Evolutionary conservation across 148 eudicot species (phyloP).

Genomic region (Agrostemma githago): DNA sequence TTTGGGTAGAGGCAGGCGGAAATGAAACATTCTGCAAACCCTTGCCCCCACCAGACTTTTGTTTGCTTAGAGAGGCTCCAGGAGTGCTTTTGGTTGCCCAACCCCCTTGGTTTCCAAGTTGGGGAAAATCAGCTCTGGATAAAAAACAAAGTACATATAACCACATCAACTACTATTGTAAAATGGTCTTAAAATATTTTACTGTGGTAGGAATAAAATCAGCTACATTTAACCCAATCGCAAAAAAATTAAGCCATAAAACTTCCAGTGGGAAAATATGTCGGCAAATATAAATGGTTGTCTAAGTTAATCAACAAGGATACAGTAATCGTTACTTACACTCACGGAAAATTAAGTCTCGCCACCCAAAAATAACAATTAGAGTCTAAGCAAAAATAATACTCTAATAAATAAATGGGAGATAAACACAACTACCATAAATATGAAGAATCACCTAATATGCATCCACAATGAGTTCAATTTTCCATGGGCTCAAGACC

Average conservation of each 20-base stretch:
- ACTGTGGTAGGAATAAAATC: not conserved
- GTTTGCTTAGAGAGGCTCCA: conserved; percentile 44
- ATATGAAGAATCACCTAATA: not conserved
- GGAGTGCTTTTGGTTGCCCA: conserved; percentile 54
- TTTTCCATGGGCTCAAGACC: not conserved
- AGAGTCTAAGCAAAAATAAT: not conserved
- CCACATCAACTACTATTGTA: not conserved
- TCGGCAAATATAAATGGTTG: not conserved
- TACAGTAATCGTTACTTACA: not conserved
- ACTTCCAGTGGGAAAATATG: not conserved
- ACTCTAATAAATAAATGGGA: not conserved
- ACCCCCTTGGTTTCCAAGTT: conserved; percentile 58
- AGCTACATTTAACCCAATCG: not conserved
- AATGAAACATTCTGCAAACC: conserved; percentile 37
- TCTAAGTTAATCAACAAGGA: not conserved
- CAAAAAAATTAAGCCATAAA: not conserved
- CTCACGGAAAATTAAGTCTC: not conserved
- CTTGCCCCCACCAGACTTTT: conserved; percentile 50
- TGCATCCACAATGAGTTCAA: not conserved
- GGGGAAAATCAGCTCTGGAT: conserved; percentile 66
- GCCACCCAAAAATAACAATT: not conserved
- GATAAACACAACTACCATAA: not conserved
- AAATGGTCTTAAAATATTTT: no score
- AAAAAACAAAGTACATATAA: not conserved
- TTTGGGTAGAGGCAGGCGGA: conserved; percentile 47